Conservation (phyloP, 805 yeast genomes). For the Cyberlindnera euphorbiiphila region DNA sequence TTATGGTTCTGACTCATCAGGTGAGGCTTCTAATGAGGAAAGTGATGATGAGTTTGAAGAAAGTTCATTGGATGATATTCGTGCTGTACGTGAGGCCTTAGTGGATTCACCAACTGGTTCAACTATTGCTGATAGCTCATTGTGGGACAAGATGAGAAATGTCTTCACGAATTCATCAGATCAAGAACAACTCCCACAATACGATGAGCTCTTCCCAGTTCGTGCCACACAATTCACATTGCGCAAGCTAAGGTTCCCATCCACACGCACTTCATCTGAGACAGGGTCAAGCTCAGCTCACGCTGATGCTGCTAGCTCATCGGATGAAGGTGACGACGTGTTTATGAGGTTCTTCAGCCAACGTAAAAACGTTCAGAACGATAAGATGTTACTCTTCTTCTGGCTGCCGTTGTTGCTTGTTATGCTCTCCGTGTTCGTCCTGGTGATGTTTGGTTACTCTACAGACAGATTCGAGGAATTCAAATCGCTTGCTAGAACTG, state of each 20-base stretch:
- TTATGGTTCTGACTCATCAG: slow-evolving; percentile 16
- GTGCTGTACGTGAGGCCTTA: not conserved
- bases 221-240: slow-evolving; percentile 15
- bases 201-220: slow-evolving; percentile 69
- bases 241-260: slow-evolving; percentile 17
- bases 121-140: slow-evolving; percentile 25
- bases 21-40: slow-evolving; percentile 28
- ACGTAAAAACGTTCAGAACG: slow-evolving; percentile 53
- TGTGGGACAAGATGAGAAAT: slow-evolving; percentile 36
- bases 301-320: slow-evolving; percentile 7
- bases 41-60: slow-evolving; percentile 20
- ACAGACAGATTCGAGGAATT: slow-evolving; percentile 33
- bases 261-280: slow-evolving; percentile 10
- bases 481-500: slow-evolving; percentile 39
- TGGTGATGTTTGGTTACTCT: slow-evolving; percentile 34
- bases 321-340: slow-evolving; percentile 30
- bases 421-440: slow-evolving; percentile 43
- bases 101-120: slow-evolving; percentile 3
- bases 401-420: slow-evolving; percentile 80
- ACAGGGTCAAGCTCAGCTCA: slow-evolving; percentile 8
- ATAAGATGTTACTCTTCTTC: slow-evolving; percentile 81
- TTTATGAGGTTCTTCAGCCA: slow-evolving; percentile 38
- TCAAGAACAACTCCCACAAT: slow-evolving; percentile 58
- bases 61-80: not conserved
- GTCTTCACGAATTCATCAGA: slow-evolving; percentile 24